These are phyloP conservation scores for Syncephalis fuscata DNA, from an alignment of 371 early-diverging fungal genomes.

Conservation along the genomic window DNA sequence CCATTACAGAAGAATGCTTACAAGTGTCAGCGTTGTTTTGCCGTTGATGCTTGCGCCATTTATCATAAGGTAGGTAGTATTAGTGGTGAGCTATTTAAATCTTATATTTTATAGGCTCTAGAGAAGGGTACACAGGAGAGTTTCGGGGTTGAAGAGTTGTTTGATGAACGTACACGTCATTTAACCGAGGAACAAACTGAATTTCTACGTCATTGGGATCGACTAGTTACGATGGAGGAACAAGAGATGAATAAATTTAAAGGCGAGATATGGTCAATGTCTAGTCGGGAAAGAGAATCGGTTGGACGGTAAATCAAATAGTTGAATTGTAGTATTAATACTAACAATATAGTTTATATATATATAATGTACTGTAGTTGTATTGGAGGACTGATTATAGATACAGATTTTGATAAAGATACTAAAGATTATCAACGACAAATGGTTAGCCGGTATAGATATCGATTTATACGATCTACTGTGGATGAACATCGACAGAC, in stretches of 20 bases:
- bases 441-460: conserved; percentile 3
- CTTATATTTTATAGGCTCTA: conserved; percentile 10
- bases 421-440: conserved; percentile 1
- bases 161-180: conserved; percentile 40
- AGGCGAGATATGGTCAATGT: conserved; percentile 62
- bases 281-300: not conserved
- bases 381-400: too few species aligned
- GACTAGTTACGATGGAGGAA: conserved; percentile 64
- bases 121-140: conserved; percentile 45
- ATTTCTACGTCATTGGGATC: conserved; percentile 72
- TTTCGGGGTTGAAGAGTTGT: conserved; percentile 32
- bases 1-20: conserved; percentile 43
- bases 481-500: conserved; percentile 8
- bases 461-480: conserved; percentile 11
- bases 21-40: conserved; percentile 52
- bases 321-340: not conserved
- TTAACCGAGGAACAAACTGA: conserved; percentile 27
- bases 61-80: conserved; percentile 31
- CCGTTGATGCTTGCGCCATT: conserved; percentile 40
- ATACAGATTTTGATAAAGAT: not conserved
- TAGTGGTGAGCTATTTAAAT: not conserved
- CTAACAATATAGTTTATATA: too few species aligned
- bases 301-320: not conserved
- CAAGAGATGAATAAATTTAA: conserved; percentile 39
- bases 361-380: too few species aligned